phyloP scores from a whole-genome alignment of 345 rosid genomes.

The Linum tenue region DNA sequence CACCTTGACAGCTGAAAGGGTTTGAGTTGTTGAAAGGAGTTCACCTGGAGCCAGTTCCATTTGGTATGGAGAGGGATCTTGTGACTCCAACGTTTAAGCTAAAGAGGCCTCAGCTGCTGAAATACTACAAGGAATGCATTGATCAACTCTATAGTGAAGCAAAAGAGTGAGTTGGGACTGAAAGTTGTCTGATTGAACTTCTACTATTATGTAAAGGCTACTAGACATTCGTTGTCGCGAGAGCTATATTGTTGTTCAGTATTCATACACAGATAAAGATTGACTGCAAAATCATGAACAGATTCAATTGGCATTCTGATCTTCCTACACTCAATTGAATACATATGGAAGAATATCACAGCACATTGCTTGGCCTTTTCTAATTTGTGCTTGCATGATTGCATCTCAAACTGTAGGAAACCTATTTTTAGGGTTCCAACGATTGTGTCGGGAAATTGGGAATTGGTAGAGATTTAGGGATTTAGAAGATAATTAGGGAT shows the following conservation, averaged over 20 bases:
- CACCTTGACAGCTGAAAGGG: constrained; percentile 57
- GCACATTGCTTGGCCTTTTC: neutral
- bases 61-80: constrained; percentile 79
- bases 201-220: neutral
- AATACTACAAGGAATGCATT: constrained; percentile 56
- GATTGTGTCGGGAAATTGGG: no score
- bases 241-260: neutral
- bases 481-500: no score
- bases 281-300: neutral
- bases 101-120: constrained; percentile 86
- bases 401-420: no score
- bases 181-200: neutral
- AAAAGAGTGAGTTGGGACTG: constrained; percentile 38
- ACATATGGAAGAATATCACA: neutral
- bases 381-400: neutral
- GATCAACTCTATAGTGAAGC: constrained; percentile 70
- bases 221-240: no score
- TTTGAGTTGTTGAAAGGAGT: constrained; percentile 85
- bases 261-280: neutral
- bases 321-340: neutral
- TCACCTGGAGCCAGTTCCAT: constrained; percentile 65
- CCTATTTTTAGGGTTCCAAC: no score
- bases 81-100: constrained; percentile 82
- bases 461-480: no score
- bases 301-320: neutral